phyloP scores from a whole-genome alignment of 2,329 filamentous ascomycete species.

The Venturia oleaginea region DNA sequence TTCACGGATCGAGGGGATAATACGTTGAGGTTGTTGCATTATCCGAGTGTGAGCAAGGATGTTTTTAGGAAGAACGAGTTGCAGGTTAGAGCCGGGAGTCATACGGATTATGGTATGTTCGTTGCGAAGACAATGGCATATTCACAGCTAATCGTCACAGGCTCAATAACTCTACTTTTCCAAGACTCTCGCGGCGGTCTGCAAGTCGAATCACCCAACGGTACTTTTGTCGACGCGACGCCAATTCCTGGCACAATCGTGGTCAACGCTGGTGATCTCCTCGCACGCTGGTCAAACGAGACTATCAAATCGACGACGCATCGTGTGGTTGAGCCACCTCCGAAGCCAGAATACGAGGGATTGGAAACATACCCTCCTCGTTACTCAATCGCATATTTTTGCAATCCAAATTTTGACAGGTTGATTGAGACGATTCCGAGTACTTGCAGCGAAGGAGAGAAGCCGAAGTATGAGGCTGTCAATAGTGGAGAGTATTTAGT shows the following conservation, averaged over 20 bases:
- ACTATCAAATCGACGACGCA: conserved; percentile 85
- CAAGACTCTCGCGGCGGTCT: conserved; percentile 49
- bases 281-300: conserved; percentile 85
- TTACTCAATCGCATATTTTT: conserved; percentile 90
- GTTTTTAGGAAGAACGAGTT: conserved; percentile 58
- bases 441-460: conserved; percentile 54
- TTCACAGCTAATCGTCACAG: conserved; percentile 17
- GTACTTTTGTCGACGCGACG: conserved; percentile 71
- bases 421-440: conserved; percentile 74
- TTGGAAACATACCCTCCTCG: conserved; percentile 54
- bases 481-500: conserved; percentile 75
- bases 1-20: conserved; percentile 52
- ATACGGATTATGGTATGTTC: conserved; percentile 56
- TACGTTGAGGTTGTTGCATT: conserved; percentile 62
- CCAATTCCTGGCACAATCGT: conserved; percentile 77
- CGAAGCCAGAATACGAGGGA: conserved; percentile 34
- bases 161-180: conserved; percentile 38
- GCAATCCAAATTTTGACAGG: conserved; percentile 71
- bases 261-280: conserved; percentile 78
- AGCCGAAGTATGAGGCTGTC: conserved; percentile 72
- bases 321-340: conserved; percentile 76
- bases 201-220: conserved; percentile 60
- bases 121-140: not conserved
- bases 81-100: conserved; percentile 68
- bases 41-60: conserved; percentile 57